Evolutionary conservation across 495 filamentous ascomycete species (phyloP).

Genomic region (Copromyces sp.): DNA sequence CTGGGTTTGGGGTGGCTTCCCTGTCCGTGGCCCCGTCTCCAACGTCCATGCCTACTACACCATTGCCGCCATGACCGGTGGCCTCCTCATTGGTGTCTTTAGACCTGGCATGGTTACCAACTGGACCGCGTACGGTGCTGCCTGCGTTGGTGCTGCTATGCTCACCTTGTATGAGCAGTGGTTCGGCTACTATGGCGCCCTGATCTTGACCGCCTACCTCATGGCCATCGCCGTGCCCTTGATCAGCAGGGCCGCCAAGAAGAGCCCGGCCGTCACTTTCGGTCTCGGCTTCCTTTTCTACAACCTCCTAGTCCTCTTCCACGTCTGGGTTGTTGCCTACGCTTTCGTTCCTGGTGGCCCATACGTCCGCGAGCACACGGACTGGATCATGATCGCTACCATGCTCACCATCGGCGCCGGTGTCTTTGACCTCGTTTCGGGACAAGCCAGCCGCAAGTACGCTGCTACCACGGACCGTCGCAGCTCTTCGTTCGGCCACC

Average conservation of each 20-base stretch:
- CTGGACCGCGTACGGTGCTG: slow-evolving; percentile 75
- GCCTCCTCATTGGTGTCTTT: slow-evolving; percentile 69
- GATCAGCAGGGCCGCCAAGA: slow-evolving; percentile 61
- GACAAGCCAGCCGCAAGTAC: slow-evolving; percentile 15
- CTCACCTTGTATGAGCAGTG: slow-evolving; percentile 74
- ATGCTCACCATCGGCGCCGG: slow-evolving; percentile 82
- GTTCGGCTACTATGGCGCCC: slow-evolving; percentile 81
- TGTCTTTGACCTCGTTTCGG: slow-evolving; percentile 60
- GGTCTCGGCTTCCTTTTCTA: slow-evolving; percentile 82
- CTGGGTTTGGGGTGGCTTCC: slow-evolving; percentile 99
- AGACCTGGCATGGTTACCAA: slow-evolving; percentile 56
- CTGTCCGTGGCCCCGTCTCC: slow-evolving; percentile 79
- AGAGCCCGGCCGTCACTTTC: slow-evolving; percentile 67
- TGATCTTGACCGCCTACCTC: slow-evolving; percentile 65
- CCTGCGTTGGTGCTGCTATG: slow-evolving; percentile 66
- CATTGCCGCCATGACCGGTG: slow-evolving; percentile 74
- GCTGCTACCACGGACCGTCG: slow-evolving; percentile 8
- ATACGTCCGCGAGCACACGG: slow-evolving; percentile 85
- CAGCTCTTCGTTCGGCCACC: slow-evolving; percentile 20
- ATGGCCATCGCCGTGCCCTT: slow-evolving; percentile 74
- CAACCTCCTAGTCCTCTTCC: slow-evolving; percentile 83
- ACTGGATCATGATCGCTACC: slow-evolving; percentile 80
- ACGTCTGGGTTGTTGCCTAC: slow-evolving; percentile 98
- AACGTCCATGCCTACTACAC: slow-evolving; percentile 81
- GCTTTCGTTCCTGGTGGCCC: slow-evolving; percentile 98